Evolutionary conservation across 257 asterid species (phyloP), one percentile per base, ranked within the genome.

Genomic region (Schizonepeta tenuifolia): DNA sequence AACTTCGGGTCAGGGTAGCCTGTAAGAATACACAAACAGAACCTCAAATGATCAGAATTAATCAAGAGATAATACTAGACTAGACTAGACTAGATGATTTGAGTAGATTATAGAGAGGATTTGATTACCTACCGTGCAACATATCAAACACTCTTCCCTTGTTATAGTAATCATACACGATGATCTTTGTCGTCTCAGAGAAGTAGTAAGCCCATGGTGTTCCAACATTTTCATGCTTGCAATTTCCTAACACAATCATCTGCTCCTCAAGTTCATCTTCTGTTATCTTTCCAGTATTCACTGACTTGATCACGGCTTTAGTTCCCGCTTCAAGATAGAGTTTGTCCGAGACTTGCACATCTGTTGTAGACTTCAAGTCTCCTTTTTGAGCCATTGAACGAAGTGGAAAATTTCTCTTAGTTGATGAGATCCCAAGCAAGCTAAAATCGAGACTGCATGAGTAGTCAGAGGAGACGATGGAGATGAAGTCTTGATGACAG

Each of bases 71-170:
- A 24, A 24, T 24, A 24, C 26, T 24, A 24, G 26, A 24, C 26
- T 24, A 24, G 26, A 24, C 33, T 1, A 28, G 33, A 24, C 33
- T 24, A 24, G 26, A 24, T 31, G 26, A 24, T 24, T 24, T 24
- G 26, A 24, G 26, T 24, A 24, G 26, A 24, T 24, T 24, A 24
- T 24, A 24, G 26, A 5, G 36, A 31, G 3, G 36, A 31, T 2
- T 28, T 28, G 47, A 36, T 38, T 38, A 38, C 0, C 0, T 54
- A 70, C 74, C 74, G 13, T 1, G 44, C 38, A 70, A 24, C 46
- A 40, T 55, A 41, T 70, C 74, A 40, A 51, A 74, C 17, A 78
- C 74, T n/a, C 83, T 83, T 55, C 87, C 84, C 46, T 71, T 66
- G 56, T 55, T 77, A 40, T 70, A 36, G 72, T 74, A 71, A 65